Conservation (phyloP, 1,284 basidiomycete genomes). For the Mycosarcoma mackinlayi region DNA sequence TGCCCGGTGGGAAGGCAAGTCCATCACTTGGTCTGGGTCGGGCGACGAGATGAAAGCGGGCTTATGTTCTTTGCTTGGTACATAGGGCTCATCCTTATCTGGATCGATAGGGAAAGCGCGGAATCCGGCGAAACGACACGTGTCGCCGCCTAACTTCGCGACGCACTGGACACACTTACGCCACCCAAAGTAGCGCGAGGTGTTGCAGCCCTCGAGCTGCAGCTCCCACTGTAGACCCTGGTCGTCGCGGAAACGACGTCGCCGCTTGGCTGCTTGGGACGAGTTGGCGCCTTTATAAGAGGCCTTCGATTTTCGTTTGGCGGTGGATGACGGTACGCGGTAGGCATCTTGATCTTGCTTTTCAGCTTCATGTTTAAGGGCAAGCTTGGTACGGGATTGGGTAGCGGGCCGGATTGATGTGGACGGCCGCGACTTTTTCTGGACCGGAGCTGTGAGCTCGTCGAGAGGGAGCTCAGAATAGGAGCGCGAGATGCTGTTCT, state of each 20-base stretch:
- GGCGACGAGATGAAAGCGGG: conserved; percentile 27
- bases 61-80: background rate
- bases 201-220: conserved; percentile 12
- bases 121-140: conserved; percentile 40
- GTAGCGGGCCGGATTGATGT: background rate
- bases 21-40: conserved; percentile 28
- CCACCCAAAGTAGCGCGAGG: conserved; percentile 14
- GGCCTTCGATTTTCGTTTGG: background rate
- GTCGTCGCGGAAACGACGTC: conserved; percentile 14
- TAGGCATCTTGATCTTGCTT: background rate
- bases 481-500: conserved; percentile 26
- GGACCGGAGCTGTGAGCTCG: background rate
- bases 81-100: conserved; percentile 6
- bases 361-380: background rate
- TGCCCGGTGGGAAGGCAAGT: conserved; percentile 16
- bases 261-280: background rate
- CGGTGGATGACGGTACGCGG: background rate
- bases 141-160: conserved; percentile 26
- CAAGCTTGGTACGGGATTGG: background rate
- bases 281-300: conserved; percentile 2
- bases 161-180: conserved; percentile 39
- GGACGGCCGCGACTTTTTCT: conserved; percentile 16
- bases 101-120: conserved; percentile 37
- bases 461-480: conserved; percentile 9
- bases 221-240: conserved; percentile 23